Percentiles rank a stretch among this genome's conserved stretches.
These are phyloP conservation scores for Tolypocladium tropicale DNA, from an alignment of 2,329 filamentous ascomycete genomes.

Conservation along the genomic window DNA sequence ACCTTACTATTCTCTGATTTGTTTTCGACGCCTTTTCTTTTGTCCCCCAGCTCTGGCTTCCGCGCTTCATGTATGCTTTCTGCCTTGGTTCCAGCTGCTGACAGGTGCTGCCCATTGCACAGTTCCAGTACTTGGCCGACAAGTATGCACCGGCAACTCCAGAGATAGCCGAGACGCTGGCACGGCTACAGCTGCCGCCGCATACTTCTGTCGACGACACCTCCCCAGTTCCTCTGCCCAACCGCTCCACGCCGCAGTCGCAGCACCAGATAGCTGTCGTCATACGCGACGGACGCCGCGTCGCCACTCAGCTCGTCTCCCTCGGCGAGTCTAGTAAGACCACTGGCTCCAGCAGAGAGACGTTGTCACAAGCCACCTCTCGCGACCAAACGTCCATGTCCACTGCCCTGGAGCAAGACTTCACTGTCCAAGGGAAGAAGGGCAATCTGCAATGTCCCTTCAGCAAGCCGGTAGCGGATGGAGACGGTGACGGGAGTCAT, in stretches of 20 bases:
- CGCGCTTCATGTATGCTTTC: not conserved
- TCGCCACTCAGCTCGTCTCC: constrained; percentile 41
- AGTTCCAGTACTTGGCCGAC: constrained; percentile 57
- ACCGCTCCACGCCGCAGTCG: constrained; percentile 27
- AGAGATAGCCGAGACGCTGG: constrained; percentile 56
- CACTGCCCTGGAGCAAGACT: constrained; percentile 73
- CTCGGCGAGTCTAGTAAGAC: constrained; percentile 41
- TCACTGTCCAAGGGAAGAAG: constrained; percentile 75
- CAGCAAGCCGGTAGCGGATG: constrained; percentile 32
- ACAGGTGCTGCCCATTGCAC: constrained; percentile 12
- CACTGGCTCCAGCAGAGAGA: constrained; percentile 37
- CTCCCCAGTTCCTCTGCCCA: constrained; percentile 43
- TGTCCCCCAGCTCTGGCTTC: constrained; percentile 3
- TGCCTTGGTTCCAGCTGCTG: constrained; percentile 4
- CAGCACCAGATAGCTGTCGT: constrained; percentile 50
- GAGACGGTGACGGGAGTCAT: constrained; percentile 15
- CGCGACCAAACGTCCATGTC: constrained; percentile 46
- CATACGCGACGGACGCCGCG: constrained; percentile 53
- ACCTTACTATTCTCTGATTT: constrained; percentile 18
- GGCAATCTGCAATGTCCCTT: constrained; percentile 78
- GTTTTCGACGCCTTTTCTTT: constrained; percentile 8
- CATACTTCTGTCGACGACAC: constrained; percentile 37
- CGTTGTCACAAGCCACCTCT: constrained; percentile 30
- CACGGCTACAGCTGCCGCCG: constrained; percentile 56
- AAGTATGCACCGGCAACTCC: constrained; percentile 56